phyloP scores from a whole-genome alignment of 306 rosid genomes.

The Vigna radiata region DNA sequence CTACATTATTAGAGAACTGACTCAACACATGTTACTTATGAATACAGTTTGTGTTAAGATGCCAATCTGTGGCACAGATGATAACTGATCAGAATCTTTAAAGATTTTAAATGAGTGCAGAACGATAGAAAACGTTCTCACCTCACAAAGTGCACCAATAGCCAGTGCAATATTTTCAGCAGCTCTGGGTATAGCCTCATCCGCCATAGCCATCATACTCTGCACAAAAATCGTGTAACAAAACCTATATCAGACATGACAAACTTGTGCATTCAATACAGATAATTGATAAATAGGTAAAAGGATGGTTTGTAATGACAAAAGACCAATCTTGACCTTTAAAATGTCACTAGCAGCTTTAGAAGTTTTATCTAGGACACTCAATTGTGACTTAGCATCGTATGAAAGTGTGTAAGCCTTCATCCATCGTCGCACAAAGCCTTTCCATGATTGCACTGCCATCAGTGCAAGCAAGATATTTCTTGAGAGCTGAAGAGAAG shows the following conservation, averaged over 20 bases:
- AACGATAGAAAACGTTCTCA: constrained; percentile 54
- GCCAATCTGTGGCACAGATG: constrained; percentile 29
- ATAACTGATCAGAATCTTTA: constrained; percentile 32
- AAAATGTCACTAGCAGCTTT: constrained; percentile 83
- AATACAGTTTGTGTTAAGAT: constrained; percentile 30
- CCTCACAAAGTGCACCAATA: constrained; percentile 89
- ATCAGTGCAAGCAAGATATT: constrained; percentile 78
- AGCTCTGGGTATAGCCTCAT: constrained; percentile 86
- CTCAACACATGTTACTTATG: constrained; percentile 29
- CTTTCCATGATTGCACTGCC: constrained; percentile 92
- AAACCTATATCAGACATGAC: constrained; percentile 43
- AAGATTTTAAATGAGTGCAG: constrained; percentile 25
- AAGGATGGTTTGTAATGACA: constrained; percentile 37
- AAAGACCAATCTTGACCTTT: constrained; percentile 60
- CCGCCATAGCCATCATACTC: constrained; percentile 70
- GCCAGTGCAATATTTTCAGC: constrained; percentile 97
- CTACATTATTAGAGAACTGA: constrained; percentile 36
- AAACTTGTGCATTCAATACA: constrained; percentile 26
- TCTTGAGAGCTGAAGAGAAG: constrained; percentile 91
- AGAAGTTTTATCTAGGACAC: constrained; percentile 66
- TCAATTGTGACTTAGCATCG: constrained; percentile 62
- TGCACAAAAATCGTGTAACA: constrained; percentile 48
- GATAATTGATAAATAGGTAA: constrained; percentile 28
- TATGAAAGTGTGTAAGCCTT: constrained; percentile 62
- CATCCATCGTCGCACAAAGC: constrained; percentile 83